Evolutionary conservation across 176 grass and related monocot species (phyloP).

Genomic region (Areca catechu): DNA sequence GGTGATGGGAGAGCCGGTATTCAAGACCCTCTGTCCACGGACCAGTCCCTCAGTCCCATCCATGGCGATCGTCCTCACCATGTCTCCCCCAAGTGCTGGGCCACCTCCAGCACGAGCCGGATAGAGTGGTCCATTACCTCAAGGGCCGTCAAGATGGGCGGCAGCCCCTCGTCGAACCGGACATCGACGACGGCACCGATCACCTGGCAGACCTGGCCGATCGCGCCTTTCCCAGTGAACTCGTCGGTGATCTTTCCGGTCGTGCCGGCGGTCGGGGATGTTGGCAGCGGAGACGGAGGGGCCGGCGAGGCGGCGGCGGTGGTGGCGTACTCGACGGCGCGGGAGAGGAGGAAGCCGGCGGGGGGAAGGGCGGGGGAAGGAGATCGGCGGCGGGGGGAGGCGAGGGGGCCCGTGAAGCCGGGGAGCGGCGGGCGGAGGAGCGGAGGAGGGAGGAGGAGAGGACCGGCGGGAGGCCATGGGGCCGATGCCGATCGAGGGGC

Average conservation of each 20-base stretch:
- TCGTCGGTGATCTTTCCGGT: slow-evolving; percentile 8
- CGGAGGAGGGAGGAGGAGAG: slow-evolving; percentile 6
- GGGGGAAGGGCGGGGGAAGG: background rate
- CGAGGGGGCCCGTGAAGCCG: background rate
- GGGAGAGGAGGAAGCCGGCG: slow-evolving; percentile 1
- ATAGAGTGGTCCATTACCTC: slow-evolving; percentile 5
- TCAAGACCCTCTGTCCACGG: slow-evolving; percentile 1
- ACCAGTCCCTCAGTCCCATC: slow-evolving; percentile 12
- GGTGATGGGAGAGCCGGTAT: slow-evolving; percentile 10
- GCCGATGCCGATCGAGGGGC: background rate
- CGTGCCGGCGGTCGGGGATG: background rate
- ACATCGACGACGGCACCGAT: slow-evolving; percentile 14
- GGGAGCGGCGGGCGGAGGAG: background rate
- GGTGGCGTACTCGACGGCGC: slow-evolving; percentile 3
- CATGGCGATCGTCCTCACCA: slow-evolving; percentile 10
- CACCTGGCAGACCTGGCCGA: slow-evolving; percentile 9
- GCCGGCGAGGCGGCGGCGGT: background rate
- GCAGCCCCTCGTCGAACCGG: slow-evolving; percentile 2
- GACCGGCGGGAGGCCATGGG: slow-evolving; percentile 9
- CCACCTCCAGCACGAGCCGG: slow-evolving; percentile 8
- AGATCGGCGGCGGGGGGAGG: background rate
- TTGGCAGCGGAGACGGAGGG: background rate
- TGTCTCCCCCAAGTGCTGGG: slow-evolving; percentile 13
- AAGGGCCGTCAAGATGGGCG: slow-evolving; percentile 14
- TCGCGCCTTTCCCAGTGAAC: slow-evolving; percentile 1